A percentile compares a stretch with the other conserved stretches of the same genome.
phyloP scores from a whole-genome alignment of 768 basidiomycete genomes.

The Boletus tylopilopsis region DNA sequence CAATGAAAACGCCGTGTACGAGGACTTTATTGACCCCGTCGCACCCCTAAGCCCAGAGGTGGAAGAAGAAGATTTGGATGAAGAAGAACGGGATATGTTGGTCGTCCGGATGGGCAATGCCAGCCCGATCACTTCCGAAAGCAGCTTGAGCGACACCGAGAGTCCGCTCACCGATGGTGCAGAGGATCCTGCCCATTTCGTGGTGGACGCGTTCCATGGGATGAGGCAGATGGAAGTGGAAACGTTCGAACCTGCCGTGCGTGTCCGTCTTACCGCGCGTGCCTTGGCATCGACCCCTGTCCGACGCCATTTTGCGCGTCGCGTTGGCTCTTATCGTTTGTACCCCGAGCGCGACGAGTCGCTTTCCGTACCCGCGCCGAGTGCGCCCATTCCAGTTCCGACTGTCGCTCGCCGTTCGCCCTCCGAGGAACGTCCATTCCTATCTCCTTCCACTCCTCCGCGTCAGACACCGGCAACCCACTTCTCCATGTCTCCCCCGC shows the following conservation, averaged over 20 bases:
- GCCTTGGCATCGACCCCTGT: background rate
- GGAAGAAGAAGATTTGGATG: conserved; percentile 18
- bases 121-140: conserved; percentile 38
- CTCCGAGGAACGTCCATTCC: conserved; percentile 17
- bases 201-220: conserved; percentile 34
- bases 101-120: conserved; percentile 30
- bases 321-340: background rate
- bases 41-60: conserved; percentile 1
- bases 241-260: conserved; percentile 16
- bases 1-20: conserved; percentile 54
- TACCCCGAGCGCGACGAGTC: conserved; percentile 2
- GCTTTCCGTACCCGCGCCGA: conserved; percentile 19
- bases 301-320: conserved; percentile 4
- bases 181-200: conserved; percentile 40
- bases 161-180: conserved; percentile 47
- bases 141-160: conserved; percentile 42
- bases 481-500: conserved; percentile 49
- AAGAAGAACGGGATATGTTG: conserved; percentile 33
- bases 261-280: conserved; percentile 23
- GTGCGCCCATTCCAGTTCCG: conserved; percentile 31
- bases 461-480: conserved; percentile 22
- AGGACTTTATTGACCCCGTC: conserved; percentile 56
- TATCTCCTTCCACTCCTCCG: conserved; percentile 32
- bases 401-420: conserved; percentile 17
- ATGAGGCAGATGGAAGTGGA: conserved; percentile 21